Evolutionary conservation across 2,329 filamentous ascomycete genomes (phyloP).

Genomic region (Penicillium sp.): DNA sequence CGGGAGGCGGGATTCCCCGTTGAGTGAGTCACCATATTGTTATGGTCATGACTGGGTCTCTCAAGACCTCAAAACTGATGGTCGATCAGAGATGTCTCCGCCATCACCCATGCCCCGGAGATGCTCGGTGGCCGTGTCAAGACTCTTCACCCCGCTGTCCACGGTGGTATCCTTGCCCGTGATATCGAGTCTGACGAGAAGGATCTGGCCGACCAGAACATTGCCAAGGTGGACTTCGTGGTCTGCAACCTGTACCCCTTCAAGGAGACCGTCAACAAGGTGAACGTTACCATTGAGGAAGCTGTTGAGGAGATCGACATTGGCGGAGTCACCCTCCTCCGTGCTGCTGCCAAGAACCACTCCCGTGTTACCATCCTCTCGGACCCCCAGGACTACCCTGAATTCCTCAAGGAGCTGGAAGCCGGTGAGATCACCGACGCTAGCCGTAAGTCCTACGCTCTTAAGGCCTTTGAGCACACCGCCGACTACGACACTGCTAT

Average conservation of each 20-base stretch:
- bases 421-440: conserved; percentile 73
- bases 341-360: conserved; percentile 97
- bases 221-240: conserved; percentile 88
- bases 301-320: conserved; percentile 99
- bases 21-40: conserved; percentile 64
- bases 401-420: conserved; percentile 84
- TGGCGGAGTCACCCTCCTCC: conserved; percentile 89
- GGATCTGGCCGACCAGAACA: conserved; percentile 89
- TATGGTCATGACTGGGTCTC: too few species aligned
- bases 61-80: too few species aligned
- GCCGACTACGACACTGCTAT: conserved; percentile 94
- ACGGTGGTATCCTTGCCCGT: conserved; percentile 76
- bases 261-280: conserved; percentile 94
- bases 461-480: conserved; percentile 98
- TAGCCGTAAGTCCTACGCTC: conserved; percentile 77
- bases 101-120: conserved; percentile 92
- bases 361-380: conserved; percentile 88
- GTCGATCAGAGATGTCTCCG: conserved; percentile 92
- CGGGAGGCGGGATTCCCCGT: conserved; percentile 91
- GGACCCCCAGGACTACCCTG: conserved; percentile 84
- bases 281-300: conserved; percentile 92
- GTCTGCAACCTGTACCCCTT: conserved; percentile 99
- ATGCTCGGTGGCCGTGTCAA: conserved; percentile 90
- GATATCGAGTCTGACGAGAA: conserved; percentile 93
- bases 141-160: conserved; percentile 90